Evolutionary conservation across 2,329 filamentous ascomycete genomes (phyloP).

Genomic region (Thielaviopsis euricoi): DNA sequence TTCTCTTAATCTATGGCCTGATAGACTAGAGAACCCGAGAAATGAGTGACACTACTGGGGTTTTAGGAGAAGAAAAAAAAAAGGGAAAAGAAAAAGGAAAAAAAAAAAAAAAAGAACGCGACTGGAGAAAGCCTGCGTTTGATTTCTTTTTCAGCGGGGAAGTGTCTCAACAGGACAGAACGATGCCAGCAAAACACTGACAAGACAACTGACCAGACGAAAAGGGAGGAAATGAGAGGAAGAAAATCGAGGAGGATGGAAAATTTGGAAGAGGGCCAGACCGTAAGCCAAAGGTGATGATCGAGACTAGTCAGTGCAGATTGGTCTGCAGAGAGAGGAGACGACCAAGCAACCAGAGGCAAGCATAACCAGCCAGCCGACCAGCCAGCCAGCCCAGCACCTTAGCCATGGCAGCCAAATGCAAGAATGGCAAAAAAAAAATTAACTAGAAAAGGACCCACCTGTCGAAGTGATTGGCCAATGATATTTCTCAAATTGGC

Average conservation of each 20-base stretch:
- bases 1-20: constrained; percentile 11
- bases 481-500: background rate
- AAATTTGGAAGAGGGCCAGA: background rate
- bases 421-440: background rate
- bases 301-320: background rate
- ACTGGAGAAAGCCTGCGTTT: constrained; percentile 8
- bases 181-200: constrained; percentile 12
- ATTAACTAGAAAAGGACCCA: background rate
- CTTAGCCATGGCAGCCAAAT: background rate
- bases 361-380: background rate
- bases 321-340: background rate
- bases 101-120: constrained; percentile 6
- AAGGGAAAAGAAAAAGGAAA: constrained; percentile 4
- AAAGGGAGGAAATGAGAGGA: constrained; percentile 3
- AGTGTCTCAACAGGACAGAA: constrained; percentile 12
- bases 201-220: constrained; percentile 13
- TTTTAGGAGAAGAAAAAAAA: background rate
- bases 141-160: constrained; percentile 6
- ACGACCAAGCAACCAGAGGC: background rate
- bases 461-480: background rate
- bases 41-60: background rate
- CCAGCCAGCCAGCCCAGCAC: background rate
- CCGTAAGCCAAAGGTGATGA: background rate
- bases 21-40: constrained; percentile 10
- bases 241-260: constrained; percentile 11